Conservation (phyloP, 2,329 filamentous ascomycete genomes). For the Neobulgaria alba region DNA sequence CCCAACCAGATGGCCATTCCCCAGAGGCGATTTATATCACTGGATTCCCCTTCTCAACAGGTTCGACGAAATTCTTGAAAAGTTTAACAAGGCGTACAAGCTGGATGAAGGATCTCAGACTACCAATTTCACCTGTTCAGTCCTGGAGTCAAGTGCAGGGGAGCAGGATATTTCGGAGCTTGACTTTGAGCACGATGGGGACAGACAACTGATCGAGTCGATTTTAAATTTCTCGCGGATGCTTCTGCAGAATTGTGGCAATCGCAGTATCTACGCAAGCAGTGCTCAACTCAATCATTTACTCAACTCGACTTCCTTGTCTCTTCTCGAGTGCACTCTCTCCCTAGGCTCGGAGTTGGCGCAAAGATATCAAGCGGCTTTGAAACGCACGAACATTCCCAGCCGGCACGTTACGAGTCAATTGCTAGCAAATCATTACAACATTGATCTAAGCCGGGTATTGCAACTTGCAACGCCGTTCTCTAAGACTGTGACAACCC, state of each 20-base stretch:
- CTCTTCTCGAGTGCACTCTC: slow-evolving; percentile 69
- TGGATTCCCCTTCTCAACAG: slow-evolving; percentile 94
- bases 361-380: slow-evolving; percentile 83
- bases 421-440: slow-evolving; percentile 77
- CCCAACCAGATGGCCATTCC: slow-evolving; percentile 87
- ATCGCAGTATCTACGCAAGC: slow-evolving; percentile 91
- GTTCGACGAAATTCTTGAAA: slow-evolving; percentile 81
- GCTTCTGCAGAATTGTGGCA: slow-evolving; percentile 89
- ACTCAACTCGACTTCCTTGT: slow-evolving; percentile 76
- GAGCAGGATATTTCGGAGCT: slow-evolving; percentile 44
- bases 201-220: slow-evolving; percentile 68
- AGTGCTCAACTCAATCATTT: slow-evolving; percentile 83
- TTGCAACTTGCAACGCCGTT: slow-evolving; percentile 79
- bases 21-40: slow-evolving; percentile 91
- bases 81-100: slow-evolving; percentile 72
- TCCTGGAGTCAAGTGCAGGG: slow-evolving; percentile 43
- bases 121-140: slow-evolving; percentile 59
- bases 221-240: slow-evolving; percentile 80
- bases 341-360: slow-evolving; percentile 79
- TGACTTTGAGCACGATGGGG: slow-evolving; percentile 66
- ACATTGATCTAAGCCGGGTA: slow-evolving; percentile 69
- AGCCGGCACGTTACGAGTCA: slow-evolving; percentile 60
- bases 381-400: slow-evolving; percentile 62
- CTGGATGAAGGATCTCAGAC: slow-evolving; percentile 74
- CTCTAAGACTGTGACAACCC: slow-evolving; percentile 53